phyloP scores from a whole-genome alignment of 805 yeast species.

The Candida ulmi region DNA sequence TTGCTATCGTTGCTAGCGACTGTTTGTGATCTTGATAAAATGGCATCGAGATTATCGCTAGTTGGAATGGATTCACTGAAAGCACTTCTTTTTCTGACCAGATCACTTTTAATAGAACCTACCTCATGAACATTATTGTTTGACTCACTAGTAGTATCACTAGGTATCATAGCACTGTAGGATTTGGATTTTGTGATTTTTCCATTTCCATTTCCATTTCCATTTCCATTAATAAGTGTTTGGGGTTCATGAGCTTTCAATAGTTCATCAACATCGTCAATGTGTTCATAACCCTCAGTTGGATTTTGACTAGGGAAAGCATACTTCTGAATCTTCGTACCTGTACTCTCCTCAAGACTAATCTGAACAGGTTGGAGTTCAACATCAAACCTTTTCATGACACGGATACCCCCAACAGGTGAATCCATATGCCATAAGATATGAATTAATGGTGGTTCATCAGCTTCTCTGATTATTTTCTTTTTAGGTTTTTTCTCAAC shows the following conservation, averaged over 20 bases:
- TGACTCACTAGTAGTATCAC: too few species aligned
- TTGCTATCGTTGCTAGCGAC: constrained; percentile 3
- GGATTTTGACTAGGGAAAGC: constrained; percentile 51
- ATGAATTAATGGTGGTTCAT: constrained; percentile 31
- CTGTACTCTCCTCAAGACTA: constrained; percentile 67
- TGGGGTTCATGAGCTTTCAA: constrained; percentile 7
- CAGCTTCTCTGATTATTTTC: constrained; percentile 13
- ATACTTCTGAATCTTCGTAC: constrained; percentile 57
- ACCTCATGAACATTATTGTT: not conserved
- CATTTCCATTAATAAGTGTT: not conserved
- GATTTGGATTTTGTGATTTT: too few species aligned
- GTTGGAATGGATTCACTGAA: constrained; percentile 1
- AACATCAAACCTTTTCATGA: constrained; percentile 60
- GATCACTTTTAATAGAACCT: not conserved
- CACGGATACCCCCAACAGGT: constrained; percentile 89
- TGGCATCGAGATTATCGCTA: constrained; percentile 9
- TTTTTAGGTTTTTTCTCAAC: constrained; percentile 9
- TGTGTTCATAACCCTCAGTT: too few species aligned
- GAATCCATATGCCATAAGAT: constrained; percentile 73
- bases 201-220: too few species aligned
- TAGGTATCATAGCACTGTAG: too few species aligned
- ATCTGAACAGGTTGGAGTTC: constrained; percentile 61
- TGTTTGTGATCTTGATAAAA: not conserved
- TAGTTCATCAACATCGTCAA: constrained; percentile 9
- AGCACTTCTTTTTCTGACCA: constrained; percentile 6